Evolutionary conservation across 2,329 filamentous ascomycete genomes (phyloP), one percentile per base, ranked within the genome.

Genomic region (Nothophoma quercina): DNA sequence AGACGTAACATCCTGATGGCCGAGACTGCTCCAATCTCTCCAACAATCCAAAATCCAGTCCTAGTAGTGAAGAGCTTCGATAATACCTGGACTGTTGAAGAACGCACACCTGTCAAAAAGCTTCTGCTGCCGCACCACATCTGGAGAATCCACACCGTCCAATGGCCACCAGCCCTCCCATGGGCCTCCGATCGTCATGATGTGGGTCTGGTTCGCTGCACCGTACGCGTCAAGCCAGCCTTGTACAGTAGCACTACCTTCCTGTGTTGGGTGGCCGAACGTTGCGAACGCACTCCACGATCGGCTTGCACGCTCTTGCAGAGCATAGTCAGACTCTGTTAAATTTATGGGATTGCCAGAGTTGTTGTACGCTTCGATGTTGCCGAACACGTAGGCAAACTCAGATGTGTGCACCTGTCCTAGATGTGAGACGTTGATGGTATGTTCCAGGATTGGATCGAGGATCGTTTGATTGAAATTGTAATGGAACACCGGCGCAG

Each of bases 381-480:
- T 72, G 18, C 61, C 81, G 52, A 80, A 84, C 3, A 82, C 68
- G 64, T 83, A 85, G 5, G 79, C 77, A 21, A 84, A 78, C 43
- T 84, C 82, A 0, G 80, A 79, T 0, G 79, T 81, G 62, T 85
- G 82, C 5, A 81, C 72, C 0, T 78, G 70, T 22, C 81, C 81
- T 5, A 79, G 60, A 1, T 78, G 78, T 1, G 73, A 67, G 3
- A 68, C 56, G 8, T 73, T 72, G 18, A 59, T 59, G 7, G 55
- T 34, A 3, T 69, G 43, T 8, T 67, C 65, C n/a, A 83, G 62
- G 23, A 79, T 73, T 0, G 76, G 71, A 3, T 75, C 77, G 2
- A 83, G 67, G n/a, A 84, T 73, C 0, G 82, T 84, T 59, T 83
- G 81, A 63, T 85, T 85, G 70, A 79, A 81, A 53, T 78, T 69